Conservation (phyloP, 1,284 basidiomycete genomes). For the Caloboletus inedulis region DNA sequence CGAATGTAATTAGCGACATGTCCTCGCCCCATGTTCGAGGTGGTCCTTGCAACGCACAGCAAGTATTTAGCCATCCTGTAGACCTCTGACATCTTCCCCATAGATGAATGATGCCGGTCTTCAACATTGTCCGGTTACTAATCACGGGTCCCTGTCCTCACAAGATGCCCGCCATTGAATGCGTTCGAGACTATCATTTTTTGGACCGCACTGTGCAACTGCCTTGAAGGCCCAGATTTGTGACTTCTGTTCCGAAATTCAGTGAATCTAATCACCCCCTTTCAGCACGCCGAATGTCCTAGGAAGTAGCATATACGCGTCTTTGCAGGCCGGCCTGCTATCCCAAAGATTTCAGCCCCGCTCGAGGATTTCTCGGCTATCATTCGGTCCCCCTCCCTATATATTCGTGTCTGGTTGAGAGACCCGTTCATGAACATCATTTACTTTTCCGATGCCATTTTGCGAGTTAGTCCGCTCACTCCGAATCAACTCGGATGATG, state of each 20-base stretch:
- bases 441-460: slow-evolving; percentile 15
- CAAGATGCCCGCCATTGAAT: not conserved
- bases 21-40: no score
- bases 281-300: not conserved
- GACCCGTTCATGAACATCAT: not conserved
- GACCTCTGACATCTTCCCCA: slow-evolving; percentile 2
- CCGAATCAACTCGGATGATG: not conserved
- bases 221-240: slow-evolving; percentile 16
- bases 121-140: not conserved
- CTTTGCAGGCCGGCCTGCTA: not conserved
- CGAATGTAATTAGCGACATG: not conserved
- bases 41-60: slow-evolving; percentile 8
- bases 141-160: not conserved
- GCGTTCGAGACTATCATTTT: slow-evolving; percentile 10
- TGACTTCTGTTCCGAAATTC: not conserved
- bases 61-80: slow-evolving; percentile 11
- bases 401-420: slow-evolving; percentile 6
- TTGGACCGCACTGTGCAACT: not conserved
- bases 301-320: not conserved
- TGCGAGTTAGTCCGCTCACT: slow-evolving; percentile 1
- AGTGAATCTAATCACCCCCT: not conserved
- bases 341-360: not conserved
- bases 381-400: slow-evolving; percentile 4
- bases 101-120: not conserved
- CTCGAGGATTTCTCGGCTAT: not conserved